Evolutionary conservation across 441 rosid genomes (phyloP), one percentile per base, ranked within the genome.

Genomic region (Gossypium aridum): DNA sequence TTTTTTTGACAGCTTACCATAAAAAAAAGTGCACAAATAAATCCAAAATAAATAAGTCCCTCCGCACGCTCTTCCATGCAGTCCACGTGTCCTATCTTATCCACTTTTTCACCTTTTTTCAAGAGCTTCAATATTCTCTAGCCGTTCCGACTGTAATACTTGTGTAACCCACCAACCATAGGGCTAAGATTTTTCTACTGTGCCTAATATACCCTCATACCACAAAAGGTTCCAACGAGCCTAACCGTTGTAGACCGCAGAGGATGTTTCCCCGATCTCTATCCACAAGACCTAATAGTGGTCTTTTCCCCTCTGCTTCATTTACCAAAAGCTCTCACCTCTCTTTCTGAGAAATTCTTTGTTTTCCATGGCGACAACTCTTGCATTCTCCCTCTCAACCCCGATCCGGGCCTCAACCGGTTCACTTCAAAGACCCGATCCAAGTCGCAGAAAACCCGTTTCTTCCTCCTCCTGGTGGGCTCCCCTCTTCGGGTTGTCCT

Each of bases 401-500:
- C 14, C 26, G 62, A 56, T 56, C 62, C 86, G 87, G 66, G 82
- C 91, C 20, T 85, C 89, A 17, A 70, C 82, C 57, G 72, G 8
- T 1, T 78, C 84, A 19, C 3, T 34, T 49, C 6, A 22, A 4
- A 81, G 80, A 34, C 74, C 88, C 55, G 86, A 78, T 37, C 28
- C 76, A 1, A 75, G 62, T 16, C 78, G 76, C 0, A 69, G 51
- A 55, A 81, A 77, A 51, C 1, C 80, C 26, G 43, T 7, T 49
- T 49, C 59, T 49, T 68, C 71, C 39, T 45, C 37, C 37, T 22
- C 82, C 75, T 91, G 96, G 94, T 86, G 93, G 96, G 74, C 88
- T 66, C 94, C 92, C 17, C 79, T 92, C 57, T 91, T 91, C 72
- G 93, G 94, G 2, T 75, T 85, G 80, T 62, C 94, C 0, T 12